Evolutionary conservation across 2,329 filamentous ascomycete genomes (phyloP), one percentile per base, ranked within the genome.

Genomic region (Colletotrichum filicis): DNA sequence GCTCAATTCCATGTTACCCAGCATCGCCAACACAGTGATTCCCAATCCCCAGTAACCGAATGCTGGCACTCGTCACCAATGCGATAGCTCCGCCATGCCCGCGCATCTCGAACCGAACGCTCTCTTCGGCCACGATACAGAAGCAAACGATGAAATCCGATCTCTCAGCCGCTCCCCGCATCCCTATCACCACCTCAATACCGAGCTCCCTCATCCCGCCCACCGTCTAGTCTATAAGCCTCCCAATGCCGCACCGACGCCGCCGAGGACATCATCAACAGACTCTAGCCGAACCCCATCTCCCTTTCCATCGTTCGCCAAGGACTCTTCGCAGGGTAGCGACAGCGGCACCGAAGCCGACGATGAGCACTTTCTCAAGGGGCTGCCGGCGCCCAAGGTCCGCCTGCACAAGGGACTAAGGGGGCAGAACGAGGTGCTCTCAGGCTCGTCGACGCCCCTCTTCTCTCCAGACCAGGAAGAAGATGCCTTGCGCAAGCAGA

Each of bases 331-430:
- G 1, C 88, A 91, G 2, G 90, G 90, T 12, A 98, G 94, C 81
- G 95, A 98, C 77, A 98, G 95, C 80, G 96, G 96, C 28, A 97
- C 95, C 22, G 96, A 98, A 80, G 96, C 96, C 52, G 96, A 98
- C 78, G 96, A 98, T 84, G 96, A 98, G 82, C 93, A 95, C 75
- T 92, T 96, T 76, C 86, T 98, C 69, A 97, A 93, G 80, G 93
- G 95, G 0, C 85, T 98, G 26, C 95, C 96, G 1, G 94, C 95
- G 3, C 94, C 95, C 2, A 92, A 88, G n/a, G 77, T 88, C 9
- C 89, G 91, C 74, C 87, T 91, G 37, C 92, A 93, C 79, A 98
- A 98, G 83, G 95, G 95, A 8, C 82, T 98, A 61, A 89, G 93
- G 73, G 92, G 90, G 71, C 83, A 82, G 71, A 87, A 90, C 76